Evolutionary conservation across 371 early-diverging fungal genomes (phyloP), one percentile per base, ranked within the genome.

Genomic region (Mortierella sp.): DNA sequence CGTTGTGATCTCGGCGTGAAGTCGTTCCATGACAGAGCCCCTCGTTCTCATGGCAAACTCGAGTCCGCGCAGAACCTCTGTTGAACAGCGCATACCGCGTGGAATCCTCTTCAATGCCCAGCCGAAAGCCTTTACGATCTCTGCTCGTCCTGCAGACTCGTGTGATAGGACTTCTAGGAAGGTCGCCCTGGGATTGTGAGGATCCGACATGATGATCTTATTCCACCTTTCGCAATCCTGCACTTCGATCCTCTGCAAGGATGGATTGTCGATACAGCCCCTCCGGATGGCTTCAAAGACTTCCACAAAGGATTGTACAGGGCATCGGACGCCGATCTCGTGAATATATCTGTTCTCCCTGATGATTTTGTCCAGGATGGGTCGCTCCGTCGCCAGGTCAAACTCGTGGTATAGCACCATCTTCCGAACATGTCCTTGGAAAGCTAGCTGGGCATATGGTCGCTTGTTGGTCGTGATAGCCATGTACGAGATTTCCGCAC

Each of bases 401-500:
- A 58, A 54, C n/a, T 54, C 55, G 24, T 63, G 39, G 48, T 54
- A 70, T 14, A 70, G 30, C 2, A 54, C 47, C 34, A 70, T 49
- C 24, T 49, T 58, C 13, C 26, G 54, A 14, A 70, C 59, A 49
- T 54, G 31, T 26, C 70, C 70, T 14, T 63, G 63, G 26, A 58
- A 49, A 4, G 47, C 54, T n/a, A 70, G 38, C 6, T 54, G 46
- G 13, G 64, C 58, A 45, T 62, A 70, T 10, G 56, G 63, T 28
- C 28, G 23, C 59, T 42, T 53, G 42, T 63, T 70, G 57, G 58
- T 63, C 54, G 48, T 21, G 28, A 70, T 58, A 6, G 34, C 21
- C 39, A 70, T 42, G n/a, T 57, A 58, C 34, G 43, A 24, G 18
- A 70, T 70, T 55, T 70, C 61, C 10, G 57, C 63, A 19, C 41